These are phyloP conservation scores for Candida sp. DNA, from an alignment of 1,139 yeast species.

Conservation along the genomic window DNA sequence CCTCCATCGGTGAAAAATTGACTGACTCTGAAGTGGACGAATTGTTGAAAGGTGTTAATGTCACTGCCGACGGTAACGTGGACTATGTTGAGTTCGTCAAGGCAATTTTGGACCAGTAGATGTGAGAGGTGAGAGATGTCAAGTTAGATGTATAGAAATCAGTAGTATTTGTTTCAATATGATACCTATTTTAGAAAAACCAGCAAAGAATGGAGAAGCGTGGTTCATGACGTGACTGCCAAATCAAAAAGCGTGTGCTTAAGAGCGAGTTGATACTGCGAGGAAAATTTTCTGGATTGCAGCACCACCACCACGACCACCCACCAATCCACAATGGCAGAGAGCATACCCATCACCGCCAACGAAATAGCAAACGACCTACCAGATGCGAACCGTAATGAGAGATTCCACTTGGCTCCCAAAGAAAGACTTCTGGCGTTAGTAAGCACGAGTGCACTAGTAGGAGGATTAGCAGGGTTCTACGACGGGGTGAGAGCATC, in stretches of 20 bases:
- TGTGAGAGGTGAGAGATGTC: not conserved
- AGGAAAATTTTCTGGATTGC: not conserved
- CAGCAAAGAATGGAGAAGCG: too few species aligned
- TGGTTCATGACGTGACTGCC: not conserved
- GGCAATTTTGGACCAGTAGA: slow-evolving; percentile 85
- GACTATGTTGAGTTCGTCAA: slow-evolving; percentile 96
- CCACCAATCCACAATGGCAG: slow-evolving; percentile 3
- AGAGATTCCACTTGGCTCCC: slow-evolving; percentile 47
- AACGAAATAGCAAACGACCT: slow-evolving; percentile 1
- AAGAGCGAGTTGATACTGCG: not conserved
- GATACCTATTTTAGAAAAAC: not conserved
- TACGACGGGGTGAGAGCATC: slow-evolving; percentile 61
- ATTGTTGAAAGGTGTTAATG: slow-evolving; percentile 92
- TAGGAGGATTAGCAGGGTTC: slow-evolving; percentile 70
- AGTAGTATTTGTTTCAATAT: not conserved
- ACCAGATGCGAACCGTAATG: slow-evolving; percentile 25
- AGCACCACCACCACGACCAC: not conserved
- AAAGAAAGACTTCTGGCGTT: slow-evolving; percentile 37
- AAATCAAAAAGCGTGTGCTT: not conserved
- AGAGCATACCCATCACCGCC: slow-evolving; percentile 6
- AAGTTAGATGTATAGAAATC: not conserved
- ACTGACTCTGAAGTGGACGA: slow-evolving; percentile 94
- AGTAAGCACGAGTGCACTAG: slow-evolving; percentile 43
- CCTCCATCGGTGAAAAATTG: slow-evolving; percentile 93
- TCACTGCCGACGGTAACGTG: slow-evolving; percentile 92